phyloP scores from a whole-genome alignment of 768 basidiomycete genomes.

The Sporobolomyces pararoseus region DNA sequence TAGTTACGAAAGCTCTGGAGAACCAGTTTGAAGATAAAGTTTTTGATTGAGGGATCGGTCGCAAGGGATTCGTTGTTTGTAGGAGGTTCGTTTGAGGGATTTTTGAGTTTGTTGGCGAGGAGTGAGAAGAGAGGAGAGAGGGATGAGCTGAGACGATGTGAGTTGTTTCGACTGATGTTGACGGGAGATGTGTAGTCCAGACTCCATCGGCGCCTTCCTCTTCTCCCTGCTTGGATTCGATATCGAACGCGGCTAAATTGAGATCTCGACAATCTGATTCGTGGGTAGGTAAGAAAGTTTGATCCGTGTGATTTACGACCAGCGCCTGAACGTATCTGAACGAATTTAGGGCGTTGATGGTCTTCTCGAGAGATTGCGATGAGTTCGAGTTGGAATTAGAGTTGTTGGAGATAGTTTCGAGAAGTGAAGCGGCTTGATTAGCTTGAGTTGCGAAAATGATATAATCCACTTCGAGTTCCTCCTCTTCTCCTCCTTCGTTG shows the following conservation, averaged over 20 bases:
- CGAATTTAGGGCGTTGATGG: slow-evolving; percentile 54
- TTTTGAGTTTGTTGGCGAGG: slow-evolving; percentile 48
- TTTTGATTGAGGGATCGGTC: slow-evolving; percentile 55
- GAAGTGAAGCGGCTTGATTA: slow-evolving; percentile 58
- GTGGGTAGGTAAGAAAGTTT: slow-evolving; percentile 58
- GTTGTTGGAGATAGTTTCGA: slow-evolving; percentile 46
- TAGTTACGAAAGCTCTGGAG: slow-evolving; percentile 62
- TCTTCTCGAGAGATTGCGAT: slow-evolving; percentile 29
- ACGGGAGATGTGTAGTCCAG: slow-evolving; percentile 46
- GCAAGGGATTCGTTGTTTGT: slow-evolving; percentile 72
- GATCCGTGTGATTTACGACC: slow-evolving; percentile 68
- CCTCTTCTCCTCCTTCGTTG: not conserved
- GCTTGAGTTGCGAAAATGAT: slow-evolving; percentile 73
- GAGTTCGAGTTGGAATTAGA: not conserved
- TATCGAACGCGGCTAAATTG: slow-evolving; percentile 54
- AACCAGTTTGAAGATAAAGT: slow-evolving; percentile 61
- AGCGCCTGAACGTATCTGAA: slow-evolving; percentile 57
- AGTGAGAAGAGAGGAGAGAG: slow-evolving; percentile 46
- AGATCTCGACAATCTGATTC: slow-evolving; percentile 60
- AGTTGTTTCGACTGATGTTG: slow-evolving; percentile 66
- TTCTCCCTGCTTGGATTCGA: not conserved
- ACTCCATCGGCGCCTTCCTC: not conserved
- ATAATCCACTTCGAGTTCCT: slow-evolving; percentile 53
- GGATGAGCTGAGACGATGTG: slow-evolving; percentile 53
- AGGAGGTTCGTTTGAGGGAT: slow-evolving; percentile 69